Conservation (phyloP, 2,329 filamentous ascomycete genomes). For the Alternaria hordeiaustralica region DNA sequence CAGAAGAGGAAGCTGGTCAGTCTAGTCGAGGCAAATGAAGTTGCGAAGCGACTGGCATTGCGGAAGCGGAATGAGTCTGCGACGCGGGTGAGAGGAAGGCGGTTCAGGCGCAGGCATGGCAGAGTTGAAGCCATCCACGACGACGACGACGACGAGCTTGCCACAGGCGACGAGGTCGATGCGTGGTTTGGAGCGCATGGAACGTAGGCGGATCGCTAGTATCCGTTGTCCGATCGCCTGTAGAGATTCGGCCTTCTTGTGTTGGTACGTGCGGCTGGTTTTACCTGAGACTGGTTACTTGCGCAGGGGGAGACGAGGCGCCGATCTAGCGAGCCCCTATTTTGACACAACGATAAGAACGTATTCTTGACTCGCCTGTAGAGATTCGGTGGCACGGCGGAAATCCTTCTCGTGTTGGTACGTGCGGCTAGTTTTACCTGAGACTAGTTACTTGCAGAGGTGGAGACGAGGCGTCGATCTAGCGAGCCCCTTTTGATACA, state of each 20-base stretch:
- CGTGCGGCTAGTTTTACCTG: not conserved
- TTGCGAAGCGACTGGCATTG: conserved; percentile 63
- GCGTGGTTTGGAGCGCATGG: not conserved
- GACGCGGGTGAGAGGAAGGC: not conserved
- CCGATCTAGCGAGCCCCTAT: not conserved
- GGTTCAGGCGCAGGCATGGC: not conserved
- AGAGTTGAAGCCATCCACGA: conserved; percentile 42
- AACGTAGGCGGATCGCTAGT: not conserved
- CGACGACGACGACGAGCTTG: conserved; percentile 15
- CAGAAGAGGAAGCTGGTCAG: conserved; percentile 62
- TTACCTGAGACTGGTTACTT: not conserved
- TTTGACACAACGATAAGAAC: not conserved
- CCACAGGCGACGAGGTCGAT: conserved; percentile 2
- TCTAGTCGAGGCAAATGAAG: conserved; percentile 66
- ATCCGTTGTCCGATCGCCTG: not conserved
- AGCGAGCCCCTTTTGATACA: not conserved
- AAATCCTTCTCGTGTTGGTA: too few species aligned
- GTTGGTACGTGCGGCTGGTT: not conserved
- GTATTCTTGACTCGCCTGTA: not conserved
- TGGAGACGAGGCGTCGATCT: not conserved
- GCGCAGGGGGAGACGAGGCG: not conserved
- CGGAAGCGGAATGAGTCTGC: conserved; percentile 57
- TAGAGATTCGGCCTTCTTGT: not conserved
- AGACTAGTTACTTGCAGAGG: not conserved
- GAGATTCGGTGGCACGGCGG: too few species aligned